These are phyloP conservation scores for Tulasnella sp. DNA, from an alignment of 768 basidiomycete species.

Conservation along the genomic window DNA sequence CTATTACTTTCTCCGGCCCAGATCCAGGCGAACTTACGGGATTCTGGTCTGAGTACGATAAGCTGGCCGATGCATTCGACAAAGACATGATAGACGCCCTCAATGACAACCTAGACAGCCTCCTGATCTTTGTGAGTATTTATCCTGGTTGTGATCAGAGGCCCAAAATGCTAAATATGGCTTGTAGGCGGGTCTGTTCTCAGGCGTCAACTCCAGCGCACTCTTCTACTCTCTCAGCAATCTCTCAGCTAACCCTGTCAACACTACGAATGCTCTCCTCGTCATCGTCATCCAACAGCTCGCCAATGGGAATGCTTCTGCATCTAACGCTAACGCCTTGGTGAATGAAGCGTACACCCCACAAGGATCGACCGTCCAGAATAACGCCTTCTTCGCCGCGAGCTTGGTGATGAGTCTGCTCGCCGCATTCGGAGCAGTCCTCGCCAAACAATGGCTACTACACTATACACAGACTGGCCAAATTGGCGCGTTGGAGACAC, in stretches of 20 bases:
- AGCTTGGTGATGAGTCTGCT: conserved; percentile 10
- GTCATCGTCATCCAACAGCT: not conserved
- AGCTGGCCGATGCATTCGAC: not conserved
- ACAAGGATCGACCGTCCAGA: not conserved
- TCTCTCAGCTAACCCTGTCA: not conserved
- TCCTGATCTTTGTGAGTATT: conserved; percentile 1
- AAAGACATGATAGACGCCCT: not conserved
- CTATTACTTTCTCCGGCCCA: too few species aligned
- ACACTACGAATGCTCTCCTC: not conserved
- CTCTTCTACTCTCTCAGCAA: not conserved
- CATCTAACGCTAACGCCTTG: not conserved
- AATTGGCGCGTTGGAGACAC: conserved; percentile 1
- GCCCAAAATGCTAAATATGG: not conserved
- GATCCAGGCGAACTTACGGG: too few species aligned
- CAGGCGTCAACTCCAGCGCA: not conserved
- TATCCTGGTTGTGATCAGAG: not conserved
- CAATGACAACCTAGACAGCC: not conserved
- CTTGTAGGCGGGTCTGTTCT: not conserved
- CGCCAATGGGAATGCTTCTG: not conserved
- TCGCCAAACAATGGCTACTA: conserved; percentile 11
- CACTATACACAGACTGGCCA: not conserved
- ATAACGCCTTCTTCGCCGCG: conserved; percentile 12
- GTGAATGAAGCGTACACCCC: not conserved
- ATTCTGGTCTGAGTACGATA: too few species aligned
- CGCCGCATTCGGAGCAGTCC: conserved; percentile 12